Base-by-base conservation (phyloP, 495 filamentous ascomycete genomes). In the Neurospora sp. region DNA sequence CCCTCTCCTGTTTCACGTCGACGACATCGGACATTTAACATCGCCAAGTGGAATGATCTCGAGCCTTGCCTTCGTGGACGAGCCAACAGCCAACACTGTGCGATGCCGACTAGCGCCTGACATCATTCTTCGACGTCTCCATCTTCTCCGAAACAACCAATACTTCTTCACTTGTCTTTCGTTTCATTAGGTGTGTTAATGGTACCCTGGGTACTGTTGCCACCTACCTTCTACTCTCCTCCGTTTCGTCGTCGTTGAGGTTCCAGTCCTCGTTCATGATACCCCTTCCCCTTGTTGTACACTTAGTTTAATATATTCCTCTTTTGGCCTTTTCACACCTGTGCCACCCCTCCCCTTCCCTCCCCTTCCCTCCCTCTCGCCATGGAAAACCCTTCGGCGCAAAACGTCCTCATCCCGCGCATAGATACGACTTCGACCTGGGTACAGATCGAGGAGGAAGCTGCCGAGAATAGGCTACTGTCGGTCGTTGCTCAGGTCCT, bases 401-500 rank as follows among this genome's bases (percentile, higher is more conserved):
- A 65, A 35, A 76, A 53, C 37, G 68, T 73, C 42, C 38, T 70
- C 40, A 37, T 59, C 14, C 75, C 75, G 38, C 72, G 73, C 35
- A 73, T 80, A 69, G 77, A 81, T 20, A 59, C 73, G 27, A 59
- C 73, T 53, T 77, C 78, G 46, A 79, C 80, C 18, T 80, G 80
- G 80, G 61, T 78, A 68, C 37, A 73, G 35, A 39, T 76, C 20
- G 77, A 78, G 68, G 75, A 80, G 71, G 78, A 78, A 44, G 74
- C 79, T 3, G 65, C 78, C 70, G 80, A 83, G 71, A 73, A 75
- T 12, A 78, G 78, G 27, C 71, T 85, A 31, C 74, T 76, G 14
- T 72, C 71, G 1, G 75, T 80, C 38, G 71, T 84, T 20, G 76
- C 82, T 2, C 76, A 79, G 39, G 77, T 82, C 8, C 77, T 85